A percentile compares a stretch with the other conserved stretches of the same genome.
Conservation (phyloP, 768 basidiomycete genomes). For the Arthromyces matolae region DNA sequence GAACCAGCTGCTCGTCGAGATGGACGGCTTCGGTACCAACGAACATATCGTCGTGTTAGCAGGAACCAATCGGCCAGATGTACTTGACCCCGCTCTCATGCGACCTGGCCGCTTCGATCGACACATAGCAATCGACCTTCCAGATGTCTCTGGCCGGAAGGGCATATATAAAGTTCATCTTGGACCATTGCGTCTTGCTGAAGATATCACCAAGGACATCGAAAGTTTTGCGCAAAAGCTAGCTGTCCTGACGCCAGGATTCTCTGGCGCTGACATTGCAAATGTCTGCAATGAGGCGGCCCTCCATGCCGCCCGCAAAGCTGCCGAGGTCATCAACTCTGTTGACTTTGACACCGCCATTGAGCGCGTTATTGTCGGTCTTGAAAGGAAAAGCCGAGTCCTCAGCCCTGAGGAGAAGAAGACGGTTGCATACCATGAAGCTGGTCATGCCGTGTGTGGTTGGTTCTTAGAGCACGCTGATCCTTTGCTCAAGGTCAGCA, state of each 20-base stretch:
- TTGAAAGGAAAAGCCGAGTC: conserved; percentile 94
- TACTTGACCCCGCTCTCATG: conserved; percentile 92
- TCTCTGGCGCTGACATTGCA: conserved; percentile 98
- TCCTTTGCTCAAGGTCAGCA: conserved; percentile 94
- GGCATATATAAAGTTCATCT: conserved; percentile 95
- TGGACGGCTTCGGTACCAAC: conserved; percentile 98
- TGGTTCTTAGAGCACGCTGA: conserved; percentile 99
- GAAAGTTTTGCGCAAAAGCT: conserved; percentile 82
- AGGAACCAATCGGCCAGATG: conserved; percentile 95
- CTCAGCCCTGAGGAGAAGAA: conserved; percentile 96
- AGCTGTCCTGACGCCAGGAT: conserved; percentile 94
- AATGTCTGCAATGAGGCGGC: conserved; percentile 99
- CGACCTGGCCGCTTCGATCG: conserved; percentile 98
- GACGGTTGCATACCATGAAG: conserved; percentile 98
- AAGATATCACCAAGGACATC: conserved; percentile 45
- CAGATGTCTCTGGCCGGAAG: conserved; percentile 89
- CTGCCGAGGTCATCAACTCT: conserved; percentile 73
- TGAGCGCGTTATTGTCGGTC: conserved; percentile 94
- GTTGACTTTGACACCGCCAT: conserved; percentile 95
- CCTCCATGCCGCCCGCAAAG: conserved; percentile 85
- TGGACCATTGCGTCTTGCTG: conserved; percentile 69
- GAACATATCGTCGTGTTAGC: conserved; percentile 96
- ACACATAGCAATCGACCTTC: conserved; percentile 92
- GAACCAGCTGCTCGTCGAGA: conserved; percentile 96
- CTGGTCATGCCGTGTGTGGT: conserved; percentile 96